These are phyloP conservation scores for Ceratobasidium sp. DNA, from an alignment of 1,284 basidiomycete genomes.

Conservation along the genomic window DNA sequence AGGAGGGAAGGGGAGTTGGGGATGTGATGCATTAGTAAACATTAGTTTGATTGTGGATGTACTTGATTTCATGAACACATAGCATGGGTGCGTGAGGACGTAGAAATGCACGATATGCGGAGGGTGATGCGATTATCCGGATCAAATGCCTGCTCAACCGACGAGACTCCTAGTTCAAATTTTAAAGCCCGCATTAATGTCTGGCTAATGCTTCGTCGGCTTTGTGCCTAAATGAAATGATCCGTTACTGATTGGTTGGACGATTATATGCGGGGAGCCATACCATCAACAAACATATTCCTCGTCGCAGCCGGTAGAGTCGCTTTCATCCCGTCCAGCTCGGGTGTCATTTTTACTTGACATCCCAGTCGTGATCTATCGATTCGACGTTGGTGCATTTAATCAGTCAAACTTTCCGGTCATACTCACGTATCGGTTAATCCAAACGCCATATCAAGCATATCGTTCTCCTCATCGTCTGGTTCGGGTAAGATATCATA, in stretches of 20 bases:
- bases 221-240: slow-evolving; percentile 60
- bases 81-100: no score
- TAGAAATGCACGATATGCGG: background rate
- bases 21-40: background rate
- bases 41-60: slow-evolving; percentile 21
- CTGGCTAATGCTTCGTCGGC: slow-evolving; percentile 62
- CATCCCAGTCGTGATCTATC: slow-evolving; percentile 69
- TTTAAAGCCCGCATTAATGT: background rate
- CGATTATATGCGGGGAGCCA: slow-evolving; percentile 57
- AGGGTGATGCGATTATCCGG: background rate
- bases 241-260: slow-evolving; percentile 3
- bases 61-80: slow-evolving; percentile 3
- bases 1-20: background rate
- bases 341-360: slow-evolving; percentile 86
- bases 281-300: slow-evolving; percentile 96
- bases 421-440: slow-evolving; percentile 88
- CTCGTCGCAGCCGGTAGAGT: slow-evolving; percentile 91
- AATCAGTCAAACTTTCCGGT: no score
- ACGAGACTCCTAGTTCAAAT: background rate
- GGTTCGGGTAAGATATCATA: slow-evolving; percentile 92
- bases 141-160: background rate
- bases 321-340: slow-evolving; percentile 88
- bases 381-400: background rate
- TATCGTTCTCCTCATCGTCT: slow-evolving; percentile 97
- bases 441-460: slow-evolving; percentile 98